Percentiles rank a stretch among this genome's conserved stretches.
phyloP scores from a whole-genome alignment of 1,139 yeast species.

The Nakaseomyces uthaithaninus region DNA sequence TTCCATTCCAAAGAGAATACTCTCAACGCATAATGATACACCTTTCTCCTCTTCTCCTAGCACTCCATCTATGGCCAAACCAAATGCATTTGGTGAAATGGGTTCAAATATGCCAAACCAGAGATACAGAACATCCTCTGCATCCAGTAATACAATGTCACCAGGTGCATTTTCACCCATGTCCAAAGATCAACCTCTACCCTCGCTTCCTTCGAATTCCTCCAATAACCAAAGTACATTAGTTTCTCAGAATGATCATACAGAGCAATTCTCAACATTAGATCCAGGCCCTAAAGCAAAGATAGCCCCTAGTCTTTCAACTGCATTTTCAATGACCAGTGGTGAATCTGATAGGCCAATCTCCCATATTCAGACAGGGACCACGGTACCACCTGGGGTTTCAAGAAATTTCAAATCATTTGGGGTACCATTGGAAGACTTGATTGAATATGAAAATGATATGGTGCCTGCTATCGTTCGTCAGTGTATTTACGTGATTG shows the following conservation, averaged over 20 bases:
- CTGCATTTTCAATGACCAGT: conserved; percentile 20
- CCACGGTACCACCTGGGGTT: conserved; percentile 34
- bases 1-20: conserved; percentile 27
- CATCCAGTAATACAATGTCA: conserved; percentile 1
- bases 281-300: conserved; percentile 24
- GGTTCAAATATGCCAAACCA: background rate
- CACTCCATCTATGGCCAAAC: conserved; percentile 7
- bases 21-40: conserved; percentile 30
- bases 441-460: conserved; percentile 76
- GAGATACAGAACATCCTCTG: background rate
- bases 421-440: conserved; percentile 70
- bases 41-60: conserved; percentile 21
- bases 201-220: conserved; percentile 7
- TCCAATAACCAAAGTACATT: background rate
- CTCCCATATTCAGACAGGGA: conserved; percentile 30
- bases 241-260: background rate
- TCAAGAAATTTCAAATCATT: conserved; percentile 50
- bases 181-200: conserved; percentile 6
- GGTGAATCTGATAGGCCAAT: conserved; percentile 28
- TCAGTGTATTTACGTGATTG: conserved; percentile 81
- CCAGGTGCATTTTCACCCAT: background rate
- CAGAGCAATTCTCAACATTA: conserved; percentile 17
- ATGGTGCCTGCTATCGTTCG: conserved; percentile 88
- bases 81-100: background rate
- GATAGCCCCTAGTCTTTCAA: conserved; percentile 23